Evolutionary conservation across 179 eudicot species (phyloP), one percentile per base, ranked within the genome.

Genomic region (Beta corolliflora): DNA sequence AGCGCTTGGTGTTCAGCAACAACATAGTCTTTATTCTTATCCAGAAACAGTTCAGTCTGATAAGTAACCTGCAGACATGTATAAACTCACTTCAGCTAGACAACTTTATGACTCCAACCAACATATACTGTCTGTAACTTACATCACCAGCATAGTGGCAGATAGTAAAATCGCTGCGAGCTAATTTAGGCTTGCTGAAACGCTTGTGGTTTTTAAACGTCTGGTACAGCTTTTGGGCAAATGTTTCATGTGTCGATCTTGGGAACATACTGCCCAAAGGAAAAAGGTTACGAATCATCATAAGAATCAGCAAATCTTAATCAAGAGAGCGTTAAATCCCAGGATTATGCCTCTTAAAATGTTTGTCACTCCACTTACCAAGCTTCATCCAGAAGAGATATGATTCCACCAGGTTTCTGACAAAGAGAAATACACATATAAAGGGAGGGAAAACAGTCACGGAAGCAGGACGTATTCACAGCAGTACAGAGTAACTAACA

Each of bases 321-420:
- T 75, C 59, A 70, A 55, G 70, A 59, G 41, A 45, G 14, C 6
- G 25, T 63, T 23, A 45, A 81, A 70, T 75, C 41, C 13, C 18
- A 48, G 70, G 25, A 14, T 81, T 53, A 75, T 25, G 76, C 36
- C 29, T 44, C 63, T 70, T n/a, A 19, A 52, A 63, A 44, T 13
- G 50, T 21, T 69, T 25, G 3, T 56, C 77, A 15, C 67, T 58
- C 75, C 41, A 80, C 96, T 87, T 89, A 95, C 99, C 99, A 95
- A 81, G 99, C 99, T 91, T 95, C 98, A 89, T 95, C 99, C 71
- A 95, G 86, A 84, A 95, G 99, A 75, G 98, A 89, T 53, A 95
- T 93, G 59, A 95, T 95, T 80, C 99, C 99, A 83, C 98, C 99
- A 74, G 98, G 98, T 91, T 95, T 95, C 99, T 95, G 94, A 70